These are phyloP conservation scores for Xanthoconium separans DNA, from an alignment of 1,284 basidiomycete genomes.

Conservation along the genomic window DNA sequence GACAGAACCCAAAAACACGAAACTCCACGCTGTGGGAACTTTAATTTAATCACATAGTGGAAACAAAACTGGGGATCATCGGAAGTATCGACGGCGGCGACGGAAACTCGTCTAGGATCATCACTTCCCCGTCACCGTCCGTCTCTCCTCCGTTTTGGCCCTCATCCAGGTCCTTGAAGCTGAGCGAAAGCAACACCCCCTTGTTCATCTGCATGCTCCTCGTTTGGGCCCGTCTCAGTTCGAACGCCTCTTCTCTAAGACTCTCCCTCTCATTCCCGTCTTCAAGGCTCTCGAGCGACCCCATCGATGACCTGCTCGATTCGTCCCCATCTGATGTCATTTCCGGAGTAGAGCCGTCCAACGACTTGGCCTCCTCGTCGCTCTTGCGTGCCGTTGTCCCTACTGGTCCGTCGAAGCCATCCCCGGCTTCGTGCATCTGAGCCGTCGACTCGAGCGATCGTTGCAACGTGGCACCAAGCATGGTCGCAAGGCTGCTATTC, in stretches of 20 bases:
- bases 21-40: no score
- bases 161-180: conserved; percentile 15
- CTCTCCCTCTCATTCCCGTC: conserved; percentile 21
- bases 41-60: conserved; percentile 18
- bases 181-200: conserved; percentile 39
- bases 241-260: conserved; percentile 36
- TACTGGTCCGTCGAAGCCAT: not conserved
- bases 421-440: not conserved
- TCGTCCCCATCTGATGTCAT: conserved; percentile 27
- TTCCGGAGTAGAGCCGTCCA: conserved; percentile 25
- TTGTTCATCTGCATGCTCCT: conserved; percentile 49
- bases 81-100: conserved; percentile 39
- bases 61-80: conserved; percentile 32
- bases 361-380: conserved; percentile 24
- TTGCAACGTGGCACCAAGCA: conserved; percentile 14
- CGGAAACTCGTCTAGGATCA: conserved; percentile 42
- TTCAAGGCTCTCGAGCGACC: conserved; percentile 27
- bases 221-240: conserved; percentile 44
- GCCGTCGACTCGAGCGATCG: conserved; percentile 4
- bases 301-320: conserved; percentile 25
- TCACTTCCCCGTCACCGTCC: conserved; percentile 6
- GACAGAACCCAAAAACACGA: no score
- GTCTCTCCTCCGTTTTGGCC: conserved; percentile 15
- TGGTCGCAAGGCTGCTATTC: conserved; percentile 6
- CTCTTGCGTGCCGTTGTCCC: not conserved